Evolutionary conservation across 768 basidiomycete species (phyloP), one percentile per base, ranked within the genome.

Genomic region (Mycena metata): DNA sequence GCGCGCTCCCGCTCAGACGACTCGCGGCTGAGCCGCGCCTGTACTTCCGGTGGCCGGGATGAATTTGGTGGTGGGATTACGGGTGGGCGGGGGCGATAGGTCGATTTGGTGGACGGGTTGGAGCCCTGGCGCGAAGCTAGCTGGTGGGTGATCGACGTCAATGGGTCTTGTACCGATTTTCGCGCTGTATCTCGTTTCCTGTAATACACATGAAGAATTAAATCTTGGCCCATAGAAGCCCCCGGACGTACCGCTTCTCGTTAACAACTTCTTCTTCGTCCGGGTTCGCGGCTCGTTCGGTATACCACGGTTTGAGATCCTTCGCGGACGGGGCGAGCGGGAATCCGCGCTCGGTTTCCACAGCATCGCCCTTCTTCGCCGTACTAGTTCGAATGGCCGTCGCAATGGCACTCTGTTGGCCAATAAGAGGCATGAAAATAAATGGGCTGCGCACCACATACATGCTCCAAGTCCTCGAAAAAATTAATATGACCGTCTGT

Each of bases 271-370:
- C 79, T n/a, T n/a, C n/a, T 5, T 70, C 69, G 35, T 73, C 69
- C 49, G 80, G 57, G n/a, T 64, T 75, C 58, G 78, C 73, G 13
- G 69, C 30, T 6, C 73, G 70, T 50, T 77, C 78, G 17, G 85
- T 85, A 76, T 96, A 96, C 94, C 94, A 96, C 8, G 94, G 93
- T 24, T 88, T 90, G 13, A 94, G 85, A 69, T 96, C 94, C 73
- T 93, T 91, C 7, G 83, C 86, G 4, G 88, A 86, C 0, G 94
- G 94, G 1, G 91, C 93, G 5, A 95, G 82, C 2, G 92, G 83
- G 11, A 94, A 77, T 19, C 94, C 94, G 69, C 88, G 89, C 58
- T 96, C 94, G 0, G 85, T 83, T 72, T 91, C 89, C 9, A 79
- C 79, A 0, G 83, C 76, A 5, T 78, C 70, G 11, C 80, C 69